A percentile compares a stretch with the other conserved stretches of the same genome.
These are phyloP conservation scores for Candida neerlandica DNA, from an alignment of 1,139 yeast species.

Conservation along the genomic window DNA sequence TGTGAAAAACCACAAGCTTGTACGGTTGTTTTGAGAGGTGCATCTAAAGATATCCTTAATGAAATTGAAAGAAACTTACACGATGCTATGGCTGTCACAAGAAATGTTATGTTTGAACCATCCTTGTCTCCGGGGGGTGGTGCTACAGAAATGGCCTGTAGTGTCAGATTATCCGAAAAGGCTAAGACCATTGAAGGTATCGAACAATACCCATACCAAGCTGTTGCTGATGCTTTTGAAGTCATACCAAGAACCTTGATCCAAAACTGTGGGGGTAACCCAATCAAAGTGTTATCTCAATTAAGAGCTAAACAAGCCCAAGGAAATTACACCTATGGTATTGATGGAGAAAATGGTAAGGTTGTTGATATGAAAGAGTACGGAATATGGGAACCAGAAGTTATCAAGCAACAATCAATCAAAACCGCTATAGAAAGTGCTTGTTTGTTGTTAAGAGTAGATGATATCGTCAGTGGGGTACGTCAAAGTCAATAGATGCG, in stretches of 20 bases:
- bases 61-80: slow-evolving; percentile 97
- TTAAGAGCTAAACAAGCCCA: slow-evolving; percentile 95
- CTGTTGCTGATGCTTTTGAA: slow-evolving; percentile 98
- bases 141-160: slow-evolving; percentile 98
- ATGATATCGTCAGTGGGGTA: slow-evolving; percentile 96
- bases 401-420: slow-evolving; percentile 92
- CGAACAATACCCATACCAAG: slow-evolving; percentile 98
- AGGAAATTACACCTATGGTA: slow-evolving; percentile 83
- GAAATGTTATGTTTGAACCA: slow-evolving; percentile 95
- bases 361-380: slow-evolving; percentile 93
- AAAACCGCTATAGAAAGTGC: slow-evolving; percentile 98
- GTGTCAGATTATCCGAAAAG: slow-evolving; percentile 84
- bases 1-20: slow-evolving; percentile 91
- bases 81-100: slow-evolving; percentile 98
- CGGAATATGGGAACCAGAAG: slow-evolving; percentile 99
- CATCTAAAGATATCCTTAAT: slow-evolving; percentile 93
- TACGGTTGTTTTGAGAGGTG: slow-evolving; percentile 90
- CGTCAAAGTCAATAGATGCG: slow-evolving; percentile 39
- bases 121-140: slow-evolving; percentile 98
- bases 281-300: slow-evolving; percentile 85
- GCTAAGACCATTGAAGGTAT: slow-evolving; percentile 94
- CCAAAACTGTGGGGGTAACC: slow-evolving; percentile 97
- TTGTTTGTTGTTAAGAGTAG: slow-evolving; percentile 89
- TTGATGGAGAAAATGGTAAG: slow-evolving; percentile 93
- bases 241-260: slow-evolving; percentile 96